phyloP scores from a whole-genome alignment of 2,329 filamentous ascomycete species.

The Pseudocercospora pini-densiflorae region DNA sequence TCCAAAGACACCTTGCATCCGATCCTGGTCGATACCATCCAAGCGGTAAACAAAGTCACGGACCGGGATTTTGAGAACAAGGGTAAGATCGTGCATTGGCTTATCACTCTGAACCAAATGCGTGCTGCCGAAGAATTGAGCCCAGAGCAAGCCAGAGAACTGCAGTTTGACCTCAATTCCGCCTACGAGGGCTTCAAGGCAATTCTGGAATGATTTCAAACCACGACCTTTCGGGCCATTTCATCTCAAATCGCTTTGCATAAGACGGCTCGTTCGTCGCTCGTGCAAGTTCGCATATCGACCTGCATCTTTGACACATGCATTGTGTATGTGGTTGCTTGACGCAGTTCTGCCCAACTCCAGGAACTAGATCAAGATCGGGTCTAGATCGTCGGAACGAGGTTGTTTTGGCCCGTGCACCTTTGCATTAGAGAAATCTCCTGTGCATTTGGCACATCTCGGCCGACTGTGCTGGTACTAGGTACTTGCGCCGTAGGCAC shows the following conservation, averaged over 20 bases:
- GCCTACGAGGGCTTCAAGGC: slow-evolving; percentile 94
- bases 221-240: not conserved
- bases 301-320: not conserved
- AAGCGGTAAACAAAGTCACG: slow-evolving; percentile 96
- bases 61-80: slow-evolving; percentile 93
- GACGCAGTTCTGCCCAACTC: slow-evolving; percentile 2
- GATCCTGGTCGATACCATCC: slow-evolving; percentile 91
- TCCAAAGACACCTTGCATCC: slow-evolving; percentile 98
- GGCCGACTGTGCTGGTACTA: not conserved
- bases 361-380: not conserved
- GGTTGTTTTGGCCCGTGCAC: slow-evolving; percentile 12
- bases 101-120: slow-evolving; percentile 98
- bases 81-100: slow-evolving; percentile 97
- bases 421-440: slow-evolving; percentile 7
- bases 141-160: slow-evolving; percentile 83
- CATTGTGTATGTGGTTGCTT: slow-evolving; percentile 10
- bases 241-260: not conserved
- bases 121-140: slow-evolving; percentile 88
- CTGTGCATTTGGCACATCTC: not conserved
- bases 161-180: slow-evolving; percentile 91
- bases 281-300: slow-evolving; percentile 10
- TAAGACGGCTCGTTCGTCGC: not conserved
- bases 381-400: slow-evolving; percentile 9
- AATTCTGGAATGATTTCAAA: slow-evolving; percentile 57
- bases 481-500: not conserved